Conservation (phyloP, 805 yeast genomes). For the Candida adriatica region DNA sequence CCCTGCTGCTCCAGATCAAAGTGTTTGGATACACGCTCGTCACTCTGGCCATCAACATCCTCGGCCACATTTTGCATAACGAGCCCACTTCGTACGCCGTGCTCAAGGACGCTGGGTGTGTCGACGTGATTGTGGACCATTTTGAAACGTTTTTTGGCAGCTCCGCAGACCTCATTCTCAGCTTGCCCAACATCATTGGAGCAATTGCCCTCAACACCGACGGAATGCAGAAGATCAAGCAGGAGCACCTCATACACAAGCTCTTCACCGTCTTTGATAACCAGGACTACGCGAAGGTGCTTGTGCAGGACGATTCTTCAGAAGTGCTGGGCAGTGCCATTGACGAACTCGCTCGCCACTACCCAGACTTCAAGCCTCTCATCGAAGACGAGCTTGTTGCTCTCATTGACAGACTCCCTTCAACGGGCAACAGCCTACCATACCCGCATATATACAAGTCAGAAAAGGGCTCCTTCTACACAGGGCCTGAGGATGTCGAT, state of each 20-base stretch:
- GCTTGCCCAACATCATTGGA: conserved; percentile 70
- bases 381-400: conserved; percentile 43
- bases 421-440: conserved; percentile 28
- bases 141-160: conserved; percentile 52
- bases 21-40: conserved; percentile 64
- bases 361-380: conserved; percentile 59
- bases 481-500: conserved; percentile 32
- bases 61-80: conserved; percentile 70
- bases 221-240: conserved; percentile 54
- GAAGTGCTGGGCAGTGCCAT: conserved; percentile 57
- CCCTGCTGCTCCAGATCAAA: conserved; percentile 46
- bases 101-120: conserved; percentile 68
- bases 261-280: conserved; percentile 47
- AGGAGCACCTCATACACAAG: conserved; percentile 30
- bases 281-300: conserved; percentile 42
- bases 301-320: conserved; percentile 47
- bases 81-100: conserved; percentile 88
- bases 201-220: conserved; percentile 74
- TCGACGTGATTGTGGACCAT: conserved; percentile 55
- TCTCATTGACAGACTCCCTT: conserved; percentile 40
- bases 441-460: conserved; percentile 41
- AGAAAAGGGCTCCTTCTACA: conserved; percentile 33
- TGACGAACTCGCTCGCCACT: conserved; percentile 81
- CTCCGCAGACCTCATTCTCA: conserved; percentile 47
- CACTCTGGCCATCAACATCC: conserved; percentile 52